Evolutionary conservation across 2,329 filamentous ascomycete genomes (phyloP).

Genomic region (Fusarium beomiforme): DNA sequence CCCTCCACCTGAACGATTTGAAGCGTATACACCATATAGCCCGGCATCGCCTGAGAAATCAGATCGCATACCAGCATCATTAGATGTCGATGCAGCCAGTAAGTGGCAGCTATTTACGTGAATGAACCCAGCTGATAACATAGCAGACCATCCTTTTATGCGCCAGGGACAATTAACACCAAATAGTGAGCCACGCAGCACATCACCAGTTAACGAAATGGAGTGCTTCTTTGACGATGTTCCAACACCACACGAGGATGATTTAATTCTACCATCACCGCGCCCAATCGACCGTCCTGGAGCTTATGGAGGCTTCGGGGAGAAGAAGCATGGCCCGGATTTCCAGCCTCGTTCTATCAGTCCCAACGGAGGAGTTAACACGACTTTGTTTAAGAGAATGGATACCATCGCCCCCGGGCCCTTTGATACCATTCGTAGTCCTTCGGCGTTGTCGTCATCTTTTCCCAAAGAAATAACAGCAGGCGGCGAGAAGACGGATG

Average conservation of each 20-base stretch:
- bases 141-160: slow-evolving; percentile 63
- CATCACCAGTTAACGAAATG: slow-evolving; percentile 64
- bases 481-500: slow-evolving; percentile 25
- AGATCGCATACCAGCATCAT: slow-evolving; percentile 55
- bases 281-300: slow-evolving; percentile 54
- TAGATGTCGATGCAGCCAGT: slow-evolving; percentile 66
- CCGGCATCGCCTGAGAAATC: slow-evolving; percentile 48
- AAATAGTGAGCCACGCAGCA: slow-evolving; percentile 68
- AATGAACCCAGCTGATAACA: slow-evolving; percentile 40
- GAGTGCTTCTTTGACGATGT: slow-evolving; percentile 58
- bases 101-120: slow-evolving; percentile 40
- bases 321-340: slow-evolving; percentile 45
- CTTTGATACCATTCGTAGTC: slow-evolving; percentile 62
- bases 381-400: slow-evolving; percentile 67
- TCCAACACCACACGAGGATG: slow-evolving; percentile 55
- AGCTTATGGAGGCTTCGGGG: slow-evolving; percentile 60
- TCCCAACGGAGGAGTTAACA: slow-evolving; percentile 35
- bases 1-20: slow-evolving; percentile 50
- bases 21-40: slow-evolving; percentile 43
- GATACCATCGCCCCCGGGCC: slow-evolving; percentile 73
- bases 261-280: slow-evolving; percentile 51
- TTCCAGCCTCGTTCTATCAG: slow-evolving; percentile 38
- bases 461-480: slow-evolving; percentile 41
- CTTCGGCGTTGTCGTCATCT: slow-evolving; percentile 47
- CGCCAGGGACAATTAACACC: slow-evolving; percentile 70